Conservation (phyloP, 2,329 filamentous ascomycete genomes). For the Sporothrix mexicana region DNA sequence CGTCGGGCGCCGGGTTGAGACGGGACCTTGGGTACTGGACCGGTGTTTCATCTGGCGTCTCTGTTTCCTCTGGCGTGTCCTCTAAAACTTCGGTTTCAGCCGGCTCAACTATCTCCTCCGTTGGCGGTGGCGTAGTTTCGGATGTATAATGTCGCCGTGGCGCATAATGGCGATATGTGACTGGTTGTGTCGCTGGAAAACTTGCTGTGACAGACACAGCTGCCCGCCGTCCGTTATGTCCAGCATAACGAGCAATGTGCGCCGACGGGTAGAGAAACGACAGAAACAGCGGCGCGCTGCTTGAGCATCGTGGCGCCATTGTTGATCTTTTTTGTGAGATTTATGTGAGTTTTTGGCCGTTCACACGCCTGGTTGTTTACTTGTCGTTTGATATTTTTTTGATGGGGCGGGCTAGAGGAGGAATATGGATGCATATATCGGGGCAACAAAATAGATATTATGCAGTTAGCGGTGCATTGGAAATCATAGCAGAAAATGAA, state of each 20-base stretch:
- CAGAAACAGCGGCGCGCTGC: constrained; percentile 48
- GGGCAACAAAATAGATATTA: background rate
- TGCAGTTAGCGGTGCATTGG: constrained; percentile 32
- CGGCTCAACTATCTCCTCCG: background rate
- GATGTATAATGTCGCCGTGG: constrained; percentile 28
- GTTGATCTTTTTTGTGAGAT: no score
- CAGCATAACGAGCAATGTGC: constrained; percentile 16
- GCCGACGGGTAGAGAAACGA: constrained; percentile 59
- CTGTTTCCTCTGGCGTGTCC: constrained; percentile 32
- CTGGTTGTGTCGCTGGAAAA: constrained; percentile 34
- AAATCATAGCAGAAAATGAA: background rate
- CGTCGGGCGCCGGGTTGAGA: constrained; percentile 80
- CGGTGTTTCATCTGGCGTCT: constrained; percentile 36
- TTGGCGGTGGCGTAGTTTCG: constrained; percentile 14
- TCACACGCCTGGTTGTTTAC: background rate
- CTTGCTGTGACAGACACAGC: constrained; percentile 39
- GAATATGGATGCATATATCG: background rate
- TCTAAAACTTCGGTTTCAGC: background rate
- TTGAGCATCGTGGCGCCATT: constrained; percentile 53
- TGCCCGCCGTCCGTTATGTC: constrained; percentile 16
- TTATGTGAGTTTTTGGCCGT: background rate
- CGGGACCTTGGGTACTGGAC: constrained; percentile 53
- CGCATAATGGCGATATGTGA: constrained; percentile 28
- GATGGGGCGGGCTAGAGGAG: background rate
- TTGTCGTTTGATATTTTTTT: constrained; percentile 29